Evolutionary conservation across 2,329 filamentous ascomycete species (phyloP).

Genomic region (Elsinoe fawcettii): DNA sequence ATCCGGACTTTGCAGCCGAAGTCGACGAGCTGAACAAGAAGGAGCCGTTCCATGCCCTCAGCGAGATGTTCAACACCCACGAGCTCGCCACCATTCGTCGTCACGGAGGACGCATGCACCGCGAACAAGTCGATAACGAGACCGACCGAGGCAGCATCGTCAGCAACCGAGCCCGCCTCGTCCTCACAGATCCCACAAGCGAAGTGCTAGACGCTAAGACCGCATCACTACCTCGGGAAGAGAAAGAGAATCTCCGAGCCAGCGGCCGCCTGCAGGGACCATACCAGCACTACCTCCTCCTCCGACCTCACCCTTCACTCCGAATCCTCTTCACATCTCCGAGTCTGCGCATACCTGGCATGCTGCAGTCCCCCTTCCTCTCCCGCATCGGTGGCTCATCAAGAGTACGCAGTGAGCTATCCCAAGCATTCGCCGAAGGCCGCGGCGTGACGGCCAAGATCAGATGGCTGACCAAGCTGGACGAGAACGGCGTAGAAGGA

Average conservation of each 20-base stretch:
- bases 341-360: conserved; percentile 57
- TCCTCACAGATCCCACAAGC: conserved; percentile 42
- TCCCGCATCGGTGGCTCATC: conserved; percentile 36
- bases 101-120: conserved; percentile 57
- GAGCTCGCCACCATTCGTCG: conserved; percentile 59
- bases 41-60: conserved; percentile 58
- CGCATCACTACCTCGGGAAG: background rate
- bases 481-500: conserved; percentile 29
- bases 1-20: conserved; percentile 28
- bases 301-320: conserved; percentile 58
- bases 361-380: conserved; percentile 44
- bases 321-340: conserved; percentile 63
- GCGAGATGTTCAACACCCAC: conserved; percentile 60
- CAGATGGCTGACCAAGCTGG: conserved; percentile 34
- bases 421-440: conserved; percentile 33
- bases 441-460: conserved; percentile 38
- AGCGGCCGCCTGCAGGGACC: conserved; percentile 12
- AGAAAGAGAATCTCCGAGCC: background rate
- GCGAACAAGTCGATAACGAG: conserved; percentile 37
- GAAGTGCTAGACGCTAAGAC: conserved; percentile 21
- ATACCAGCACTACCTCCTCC: conserved; percentile 49
- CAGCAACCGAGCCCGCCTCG: conserved; percentile 36
- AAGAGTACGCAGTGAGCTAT: conserved; percentile 32
- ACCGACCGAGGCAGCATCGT: conserved; percentile 31
- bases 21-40: conserved; percentile 36